phyloP scores from a whole-genome alignment of 2,329 filamentous ascomycete species.

The Pseudogymnoascus pannorum region DNA sequence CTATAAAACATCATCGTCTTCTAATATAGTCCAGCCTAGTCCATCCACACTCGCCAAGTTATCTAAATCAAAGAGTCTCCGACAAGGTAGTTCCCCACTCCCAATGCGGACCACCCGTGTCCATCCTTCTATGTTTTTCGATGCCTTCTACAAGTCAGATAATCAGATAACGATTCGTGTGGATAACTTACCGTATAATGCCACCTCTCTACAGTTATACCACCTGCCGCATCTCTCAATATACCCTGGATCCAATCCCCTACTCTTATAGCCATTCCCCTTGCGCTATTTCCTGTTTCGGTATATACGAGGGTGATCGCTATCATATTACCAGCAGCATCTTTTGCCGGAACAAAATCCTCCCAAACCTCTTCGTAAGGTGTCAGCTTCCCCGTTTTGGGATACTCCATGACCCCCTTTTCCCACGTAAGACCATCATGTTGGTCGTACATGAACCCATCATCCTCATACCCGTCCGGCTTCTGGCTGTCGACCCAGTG shows the following conservation, averaged over 20 bases:
- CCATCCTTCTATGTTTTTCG: neutral
- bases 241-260: constrained; percentile 21
- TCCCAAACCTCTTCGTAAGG: constrained; percentile 26
- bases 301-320: constrained; percentile 10
- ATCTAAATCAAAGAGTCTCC: neutral
- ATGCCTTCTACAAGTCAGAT: neutral
- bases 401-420: constrained; percentile 19
- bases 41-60: neutral
- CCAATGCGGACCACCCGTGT: neutral
- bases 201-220: constrained; percentile 18
- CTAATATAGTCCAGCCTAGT: neutral
- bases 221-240: constrained; percentile 14
- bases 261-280: constrained; percentile 19
- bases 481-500: constrained; percentile 14
- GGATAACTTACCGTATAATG: constrained; percentile 2
- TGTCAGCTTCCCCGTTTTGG: constrained; percentile 19
- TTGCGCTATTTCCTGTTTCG: constrained; percentile 2
- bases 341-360: constrained; percentile 15
- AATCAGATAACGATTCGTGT: neutral
- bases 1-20: neutral
- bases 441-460: constrained; percentile 22
- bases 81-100: neutral
- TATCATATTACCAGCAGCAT: constrained; percentile 10
- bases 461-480: constrained; percentile 22
- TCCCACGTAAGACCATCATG: constrained; percentile 21